Evolutionary conservation across 208 protist genomes (phyloP).

Genomic region (Porcisia deanei): DNA sequence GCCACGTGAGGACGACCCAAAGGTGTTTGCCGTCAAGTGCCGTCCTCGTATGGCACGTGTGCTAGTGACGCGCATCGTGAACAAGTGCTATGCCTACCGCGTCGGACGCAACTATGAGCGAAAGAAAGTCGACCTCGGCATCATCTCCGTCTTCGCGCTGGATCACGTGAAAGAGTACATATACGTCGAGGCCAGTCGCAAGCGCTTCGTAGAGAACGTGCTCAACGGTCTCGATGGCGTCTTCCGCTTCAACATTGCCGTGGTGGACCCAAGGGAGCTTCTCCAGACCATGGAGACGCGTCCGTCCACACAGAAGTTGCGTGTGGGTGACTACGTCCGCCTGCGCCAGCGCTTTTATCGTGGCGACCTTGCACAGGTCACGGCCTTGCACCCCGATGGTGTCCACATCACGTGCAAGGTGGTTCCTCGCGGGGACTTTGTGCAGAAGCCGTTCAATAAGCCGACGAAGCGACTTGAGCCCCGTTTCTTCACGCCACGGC

Average conservation of each 20-base stretch:
- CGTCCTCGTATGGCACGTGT: conserved; percentile 81
- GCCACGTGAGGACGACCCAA: conserved; percentile 78
- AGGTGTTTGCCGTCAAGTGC: conserved; percentile 91
- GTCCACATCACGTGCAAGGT: conserved; percentile 75
- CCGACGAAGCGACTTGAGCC: conserved; percentile 59
- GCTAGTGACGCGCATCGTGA: conserved; percentile 89
- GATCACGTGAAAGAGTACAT: conserved; percentile 94
- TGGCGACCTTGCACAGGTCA: conserved; percentile 85
- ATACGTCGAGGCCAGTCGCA: conserved; percentile 90
- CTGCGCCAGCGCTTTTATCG: conserved; percentile 84
- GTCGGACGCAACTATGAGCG: conserved; percentile 79
- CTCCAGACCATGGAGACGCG: conserved; percentile 91
- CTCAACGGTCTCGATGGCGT: conserved; percentile 85
- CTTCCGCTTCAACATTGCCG: conserved; percentile 85
- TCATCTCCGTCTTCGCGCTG: conserved; percentile 91
- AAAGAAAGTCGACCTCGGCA: conserved; percentile 84
- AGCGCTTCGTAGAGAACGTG: conserved; percentile 89
- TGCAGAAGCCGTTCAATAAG: conserved; percentile 81
- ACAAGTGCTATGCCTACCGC: conserved; percentile 91
- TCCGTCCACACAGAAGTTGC: conserved; percentile 60
- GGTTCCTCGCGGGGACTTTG: conserved; percentile 87
- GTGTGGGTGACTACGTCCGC: conserved; percentile 80
- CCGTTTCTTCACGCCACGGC: conserved; percentile 76
- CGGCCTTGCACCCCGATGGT: conserved; percentile 53
- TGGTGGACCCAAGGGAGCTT: conserved; percentile 85